Evolutionary conservation across 2,329 filamentous ascomycete species (phyloP).

Genomic region (Trichoderma aggressivum): DNA sequence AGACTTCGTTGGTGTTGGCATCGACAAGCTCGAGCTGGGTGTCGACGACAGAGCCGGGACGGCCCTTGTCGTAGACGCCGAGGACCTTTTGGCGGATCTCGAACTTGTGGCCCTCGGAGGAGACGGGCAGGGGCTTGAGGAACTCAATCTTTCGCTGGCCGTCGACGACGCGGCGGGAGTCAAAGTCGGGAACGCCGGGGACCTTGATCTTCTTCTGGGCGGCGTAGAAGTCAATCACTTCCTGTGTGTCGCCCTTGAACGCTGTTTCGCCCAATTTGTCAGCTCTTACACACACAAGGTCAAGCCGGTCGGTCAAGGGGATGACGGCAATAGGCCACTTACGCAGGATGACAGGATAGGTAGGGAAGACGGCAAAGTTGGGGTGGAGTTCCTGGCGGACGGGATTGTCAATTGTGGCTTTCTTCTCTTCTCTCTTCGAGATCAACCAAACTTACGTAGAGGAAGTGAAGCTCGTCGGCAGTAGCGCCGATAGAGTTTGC

Average conservation of each 20-base stretch:
- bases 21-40: constrained; percentile 76
- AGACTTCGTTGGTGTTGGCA: constrained; percentile 63
- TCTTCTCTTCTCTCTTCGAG: too few relatives aligned
- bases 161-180: constrained; percentile 71
- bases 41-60: constrained; percentile 76
- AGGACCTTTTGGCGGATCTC: constrained; percentile 74
- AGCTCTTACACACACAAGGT: too few relatives aligned
- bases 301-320: neutral
- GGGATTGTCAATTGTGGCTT: constrained; percentile 13
- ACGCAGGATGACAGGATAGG: constrained; percentile 79
- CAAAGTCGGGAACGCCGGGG: constrained; percentile 72
- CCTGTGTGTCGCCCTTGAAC: constrained; percentile 73
- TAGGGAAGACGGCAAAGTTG: constrained; percentile 83
- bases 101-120: constrained; percentile 68
- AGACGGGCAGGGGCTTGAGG: constrained; percentile 69
- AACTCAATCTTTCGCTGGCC: constrained; percentile 79
- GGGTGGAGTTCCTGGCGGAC: constrained; percentile 73
- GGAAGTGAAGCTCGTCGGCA: constrained; percentile 85
- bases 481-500: constrained; percentile 84
- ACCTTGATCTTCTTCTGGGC: constrained; percentile 64
- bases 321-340: constrained; percentile 29
- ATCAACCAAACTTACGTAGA: constrained; percentile 60
- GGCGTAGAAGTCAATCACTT: constrained; percentile 83
- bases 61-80: constrained; percentile 88
- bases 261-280: constrained; percentile 36